Percentiles rank a stretch among this genome's conserved stretches.
phyloP scores from a whole-genome alignment of 2,329 filamentous ascomycete genomes.

The Hyphodiscus sp. region DNA sequence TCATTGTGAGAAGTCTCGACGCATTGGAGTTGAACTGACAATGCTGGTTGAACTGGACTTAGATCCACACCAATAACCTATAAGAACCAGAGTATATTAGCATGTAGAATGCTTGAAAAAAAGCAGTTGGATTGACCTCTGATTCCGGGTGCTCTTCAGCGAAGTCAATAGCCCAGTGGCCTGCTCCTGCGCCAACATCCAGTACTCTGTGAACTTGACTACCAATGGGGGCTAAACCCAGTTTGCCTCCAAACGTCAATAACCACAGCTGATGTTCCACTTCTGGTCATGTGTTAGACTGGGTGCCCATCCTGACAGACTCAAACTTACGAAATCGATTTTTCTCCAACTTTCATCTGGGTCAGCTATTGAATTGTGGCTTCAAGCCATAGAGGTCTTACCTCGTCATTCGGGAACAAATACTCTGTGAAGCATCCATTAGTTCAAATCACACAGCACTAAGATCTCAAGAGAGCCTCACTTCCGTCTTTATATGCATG shows the following conservation, averaged over 20 bases:
- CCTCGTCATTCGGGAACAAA: not conserved
- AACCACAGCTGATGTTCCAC: not conserved
- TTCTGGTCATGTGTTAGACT: not conserved
- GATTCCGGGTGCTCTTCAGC: not conserved
- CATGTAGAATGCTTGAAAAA: not conserved
- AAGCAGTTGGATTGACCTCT: not conserved
- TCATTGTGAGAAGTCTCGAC: not conserved
- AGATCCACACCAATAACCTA: not conserved
- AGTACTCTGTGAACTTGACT: not conserved
- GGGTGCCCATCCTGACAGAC: not conserved
- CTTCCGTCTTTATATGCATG: not conserved
- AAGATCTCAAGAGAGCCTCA: not conserved
- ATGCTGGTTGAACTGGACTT: not conserved
- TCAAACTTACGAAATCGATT: not conserved
- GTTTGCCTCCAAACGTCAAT: not conserved
- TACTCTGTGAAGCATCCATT: not conserved
- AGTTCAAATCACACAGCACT: not conserved
- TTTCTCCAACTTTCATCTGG: not conserved
- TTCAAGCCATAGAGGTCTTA: not conserved
- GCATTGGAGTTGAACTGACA: not conserved
- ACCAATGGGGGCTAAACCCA: not conserved
- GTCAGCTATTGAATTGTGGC: not conserved
- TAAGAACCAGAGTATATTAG: not conserved
- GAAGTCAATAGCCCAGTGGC: not conserved
- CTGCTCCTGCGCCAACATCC: not conserved